Conservation (phyloP, 2,329 filamentous ascomycete species). For the Colletotrichum kahawae region DNA sequence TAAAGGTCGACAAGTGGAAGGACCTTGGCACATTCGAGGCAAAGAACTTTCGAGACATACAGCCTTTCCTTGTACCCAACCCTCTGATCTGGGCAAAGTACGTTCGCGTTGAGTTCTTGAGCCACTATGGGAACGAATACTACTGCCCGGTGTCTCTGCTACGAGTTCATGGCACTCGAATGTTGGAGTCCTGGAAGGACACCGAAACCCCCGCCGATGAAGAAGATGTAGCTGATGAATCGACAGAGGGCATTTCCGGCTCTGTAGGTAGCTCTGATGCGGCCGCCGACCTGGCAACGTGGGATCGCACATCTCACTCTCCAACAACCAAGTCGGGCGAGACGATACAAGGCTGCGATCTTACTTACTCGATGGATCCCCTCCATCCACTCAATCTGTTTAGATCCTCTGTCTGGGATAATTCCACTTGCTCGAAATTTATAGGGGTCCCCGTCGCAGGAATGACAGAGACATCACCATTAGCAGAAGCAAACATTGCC, state of each 20-base stretch:
- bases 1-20: constrained; percentile 91
- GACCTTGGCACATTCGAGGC: constrained; percentile 89
- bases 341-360: not conserved
- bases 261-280: not conserved
- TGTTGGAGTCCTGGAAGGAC: constrained; percentile 92
- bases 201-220: constrained; percentile 68
- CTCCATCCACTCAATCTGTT: not conserved
- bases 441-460: not conserved
- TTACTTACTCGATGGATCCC: not conserved
- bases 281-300: not conserved
- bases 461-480: not conserved
- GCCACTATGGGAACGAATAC: constrained; percentile 94
- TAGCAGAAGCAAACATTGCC: not conserved
- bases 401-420: not conserved
- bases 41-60: constrained; percentile 89
- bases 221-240: constrained; percentile 59
- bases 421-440: not conserved
- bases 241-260: not conserved
- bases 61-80: constrained; percentile 92
- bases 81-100: constrained; percentile 97
- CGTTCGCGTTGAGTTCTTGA: constrained; percentile 87
- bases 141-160: constrained; percentile 93
- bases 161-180: constrained; percentile 92
- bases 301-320: not conserved
- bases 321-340: not conserved